Percentiles rank a stretch among this genome's conserved stretches.
These are phyloP conservation scores for Lentithecium fluviatile DNA, from an alignment of 495 filamentous ascomycete genomes.

Conservation along the genomic window DNA sequence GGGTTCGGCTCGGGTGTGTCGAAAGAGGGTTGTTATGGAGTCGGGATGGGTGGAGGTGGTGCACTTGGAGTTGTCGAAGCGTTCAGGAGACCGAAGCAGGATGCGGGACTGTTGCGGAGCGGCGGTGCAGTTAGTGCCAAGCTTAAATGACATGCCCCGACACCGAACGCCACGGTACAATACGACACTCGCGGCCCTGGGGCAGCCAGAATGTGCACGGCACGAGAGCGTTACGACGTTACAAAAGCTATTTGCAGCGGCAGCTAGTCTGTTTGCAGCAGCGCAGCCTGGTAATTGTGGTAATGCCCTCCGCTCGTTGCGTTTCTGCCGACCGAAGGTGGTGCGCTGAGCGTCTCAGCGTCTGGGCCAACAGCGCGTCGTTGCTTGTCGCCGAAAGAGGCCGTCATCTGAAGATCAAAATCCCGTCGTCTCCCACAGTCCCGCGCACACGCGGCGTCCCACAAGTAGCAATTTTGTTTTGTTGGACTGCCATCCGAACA, in stretches of 20 bases:
- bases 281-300: background rate
- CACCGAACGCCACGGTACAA: too few species aligned
- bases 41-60: background rate
- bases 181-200: background rate
- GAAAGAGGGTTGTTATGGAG: background rate
- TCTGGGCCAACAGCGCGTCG: background rate
- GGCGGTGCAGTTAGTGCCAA: background rate
- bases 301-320: constrained; percentile 5
- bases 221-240: background rate
- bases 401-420: background rate
- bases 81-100: constrained; percentile 5
- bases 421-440: too few species aligned
- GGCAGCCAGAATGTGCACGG: too few species aligned
- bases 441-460: too few species aligned
- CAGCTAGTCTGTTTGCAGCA: background rate
- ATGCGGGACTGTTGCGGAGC: background rate
- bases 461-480: too few species aligned
- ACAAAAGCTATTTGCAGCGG: background rate
- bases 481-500: too few species aligned
- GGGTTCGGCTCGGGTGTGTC: background rate
- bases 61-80: background rate
- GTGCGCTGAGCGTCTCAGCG: constrained; percentile 14
- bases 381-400: background rate
- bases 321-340: background rate
- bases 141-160: background rate